phyloP scores from a whole-genome alignment of 2,329 filamentous ascomycete species.

The Neofusicoccum umdonicola region DNA sequence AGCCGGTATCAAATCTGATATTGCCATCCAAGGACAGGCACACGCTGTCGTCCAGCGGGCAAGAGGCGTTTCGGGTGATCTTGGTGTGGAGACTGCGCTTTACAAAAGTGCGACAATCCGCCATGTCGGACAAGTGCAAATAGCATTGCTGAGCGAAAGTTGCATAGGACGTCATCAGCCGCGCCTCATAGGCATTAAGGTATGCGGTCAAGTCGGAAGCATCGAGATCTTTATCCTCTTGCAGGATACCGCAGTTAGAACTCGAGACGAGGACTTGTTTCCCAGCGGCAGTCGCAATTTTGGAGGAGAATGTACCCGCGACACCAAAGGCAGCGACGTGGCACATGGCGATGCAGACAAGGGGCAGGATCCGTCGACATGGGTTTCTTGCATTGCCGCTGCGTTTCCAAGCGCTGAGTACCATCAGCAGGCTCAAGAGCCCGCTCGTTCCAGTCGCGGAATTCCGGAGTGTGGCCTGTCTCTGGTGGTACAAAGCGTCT shows the following conservation, averaged over 20 bases:
- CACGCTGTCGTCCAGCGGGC: constrained; percentile 20
- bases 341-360: neutral
- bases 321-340: constrained; percentile 2
- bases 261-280: constrained; percentile 14
- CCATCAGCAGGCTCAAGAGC: neutral
- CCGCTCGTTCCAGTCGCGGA: constrained; percentile 4
- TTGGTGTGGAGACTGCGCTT: constrained; percentile 13
- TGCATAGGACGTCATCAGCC: neutral
- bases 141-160: constrained; percentile 12
- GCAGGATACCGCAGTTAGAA: neutral
- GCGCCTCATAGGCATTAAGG: neutral
- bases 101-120: constrained; percentile 13
- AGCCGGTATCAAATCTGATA: constrained; percentile 23
- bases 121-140: neutral
- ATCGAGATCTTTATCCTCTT: neutral
- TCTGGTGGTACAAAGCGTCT: constrained; percentile 27
- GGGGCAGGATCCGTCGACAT: neutral
- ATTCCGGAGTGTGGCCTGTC: constrained; percentile 18
- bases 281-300: neutral
- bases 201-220: neutral
- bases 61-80: constrained; percentile 15
- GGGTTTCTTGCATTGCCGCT: constrained; percentile 15
- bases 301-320: constrained; percentile 17
- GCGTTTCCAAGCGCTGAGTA: neutral
- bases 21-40: constrained; percentile 19